These are phyloP conservation scores for Crithidia sp. DNA, from an alignment of 208 protist genomes.

Conservation along the genomic window DNA sequence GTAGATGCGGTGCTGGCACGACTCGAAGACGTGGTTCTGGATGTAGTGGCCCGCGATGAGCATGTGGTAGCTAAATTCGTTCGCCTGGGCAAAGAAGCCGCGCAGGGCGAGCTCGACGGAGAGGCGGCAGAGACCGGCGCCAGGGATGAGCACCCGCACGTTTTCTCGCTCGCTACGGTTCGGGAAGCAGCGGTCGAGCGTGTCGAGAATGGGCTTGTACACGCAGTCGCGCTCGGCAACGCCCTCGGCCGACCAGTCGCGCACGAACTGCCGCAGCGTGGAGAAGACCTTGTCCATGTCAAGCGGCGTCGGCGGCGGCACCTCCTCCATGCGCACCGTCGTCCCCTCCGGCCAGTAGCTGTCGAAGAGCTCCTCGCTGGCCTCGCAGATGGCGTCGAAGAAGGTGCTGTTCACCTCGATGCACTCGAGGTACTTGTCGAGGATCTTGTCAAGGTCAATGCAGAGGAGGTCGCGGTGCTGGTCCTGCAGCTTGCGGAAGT, in stretches of 20 bases:
- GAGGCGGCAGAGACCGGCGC: conserved; percentile 93
- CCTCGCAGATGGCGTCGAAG: conserved; percentile 84
- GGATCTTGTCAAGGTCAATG: conserved; percentile 82
- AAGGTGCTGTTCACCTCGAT: conserved; percentile 86
- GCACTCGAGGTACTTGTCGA: conserved; percentile 73
- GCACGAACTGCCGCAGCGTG: conserved; percentile 95
- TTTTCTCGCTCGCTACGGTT: conserved; percentile 43
- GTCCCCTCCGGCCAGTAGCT: conserved; percentile 91
- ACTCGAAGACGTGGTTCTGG: conserved; percentile 92
- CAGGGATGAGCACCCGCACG: conserved; percentile 88
- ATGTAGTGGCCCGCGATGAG: conserved; percentile 96
- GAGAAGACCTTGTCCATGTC: conserved; percentile 96
- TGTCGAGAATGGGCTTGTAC: conserved; percentile 90
- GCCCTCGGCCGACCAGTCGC: conserved; percentile 95
- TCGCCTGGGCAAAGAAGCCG: conserved; percentile 95
- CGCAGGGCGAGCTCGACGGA: conserved; percentile 93
- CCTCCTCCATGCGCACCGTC: conserved; percentile 61
- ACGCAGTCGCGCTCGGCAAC: conserved; percentile 88
- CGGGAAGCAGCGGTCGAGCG: conserved; percentile 79
- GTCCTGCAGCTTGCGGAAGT: conserved; percentile 84
- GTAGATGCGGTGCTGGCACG: conserved; percentile 87
- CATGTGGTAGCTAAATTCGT: conserved; percentile 98
- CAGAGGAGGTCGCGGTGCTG: conserved; percentile 72
- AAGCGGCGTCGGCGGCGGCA: conserved; percentile 80
- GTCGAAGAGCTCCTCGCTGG: conserved; percentile 84